phyloP scores from a whole-genome alignment of 495 filamentous ascomycete genomes.

The Lindgomyces ingoldianus region DNA sequence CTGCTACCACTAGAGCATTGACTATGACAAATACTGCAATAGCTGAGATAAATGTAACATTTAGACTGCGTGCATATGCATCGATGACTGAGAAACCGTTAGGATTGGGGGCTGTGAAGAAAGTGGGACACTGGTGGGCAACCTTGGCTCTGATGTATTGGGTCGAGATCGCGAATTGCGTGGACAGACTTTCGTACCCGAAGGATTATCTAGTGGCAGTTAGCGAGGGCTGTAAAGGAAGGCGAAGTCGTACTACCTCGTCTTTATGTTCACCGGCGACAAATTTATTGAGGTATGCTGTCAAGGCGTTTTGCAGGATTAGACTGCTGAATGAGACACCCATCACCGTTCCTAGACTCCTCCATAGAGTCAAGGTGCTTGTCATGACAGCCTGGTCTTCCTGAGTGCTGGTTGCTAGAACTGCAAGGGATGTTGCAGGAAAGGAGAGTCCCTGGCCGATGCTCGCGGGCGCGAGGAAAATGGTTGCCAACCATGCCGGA shows the following conservation, averaged over 20 bases:
- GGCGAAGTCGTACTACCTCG: slow-evolving; percentile 36
- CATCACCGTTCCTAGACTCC: slow-evolving; percentile 68
- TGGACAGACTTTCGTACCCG: slow-evolving; percentile 58
- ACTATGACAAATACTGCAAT: slow-evolving; percentile 36
- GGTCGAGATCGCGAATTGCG: slow-evolving; percentile 52
- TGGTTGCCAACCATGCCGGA: slow-evolving; percentile 59
- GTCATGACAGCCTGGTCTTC: slow-evolving; percentile 76
- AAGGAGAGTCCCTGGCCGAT: slow-evolving; percentile 67
- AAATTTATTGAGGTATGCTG: slow-evolving; percentile 57
- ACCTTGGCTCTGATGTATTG: slow-evolving; percentile 57
- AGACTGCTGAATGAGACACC: slow-evolving; percentile 71
- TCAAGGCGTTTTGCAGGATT: slow-evolving; percentile 71
- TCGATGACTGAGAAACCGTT: slow-evolving; percentile 31
- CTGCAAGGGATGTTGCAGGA: slow-evolving; percentile 65
- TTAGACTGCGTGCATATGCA: slow-evolving; percentile 34
- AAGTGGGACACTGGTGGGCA: not conserved
- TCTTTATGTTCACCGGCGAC: slow-evolving; percentile 59
- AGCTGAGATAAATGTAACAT: slow-evolving; percentile 37
- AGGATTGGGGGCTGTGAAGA: slow-evolving; percentile 21
- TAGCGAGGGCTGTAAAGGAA: not conserved
- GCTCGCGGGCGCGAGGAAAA: slow-evolving; percentile 61
- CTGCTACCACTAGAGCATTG: slow-evolving; percentile 21
- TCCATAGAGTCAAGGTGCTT: slow-evolving; percentile 67
- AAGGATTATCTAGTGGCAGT: slow-evolving; percentile 42
- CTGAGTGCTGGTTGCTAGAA: slow-evolving; percentile 67